Base-by-base conservation (phyloP, 495 filamentous ascomycete species). In the Xylaria cubensis region DNA sequence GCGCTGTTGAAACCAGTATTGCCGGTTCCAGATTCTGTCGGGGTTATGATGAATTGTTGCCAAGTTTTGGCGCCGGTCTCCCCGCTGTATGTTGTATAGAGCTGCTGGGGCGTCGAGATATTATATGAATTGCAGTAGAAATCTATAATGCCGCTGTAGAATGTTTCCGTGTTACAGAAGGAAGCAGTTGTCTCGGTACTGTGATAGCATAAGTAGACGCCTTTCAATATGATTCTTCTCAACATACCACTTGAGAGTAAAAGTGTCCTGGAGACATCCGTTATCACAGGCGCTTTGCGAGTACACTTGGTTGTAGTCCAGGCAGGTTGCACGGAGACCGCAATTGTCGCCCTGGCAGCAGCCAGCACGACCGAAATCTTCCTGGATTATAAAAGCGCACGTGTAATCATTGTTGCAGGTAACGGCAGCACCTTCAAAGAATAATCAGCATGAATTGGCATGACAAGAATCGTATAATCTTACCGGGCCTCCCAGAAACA, bases 161-260 rank as follows among this genome's bases (percentile, higher is more conserved):
- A 83, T 0, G 68, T 69, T 24, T 84, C 74, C 1, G 83, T 85
- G 56, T 77, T 78, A 75, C 84, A 86, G 58, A 70, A 84, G 0
- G 76, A 80, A 5, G 59, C 41, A 12, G 58, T 29, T 0, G 68
- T 46, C 61, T 73, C 61, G 15, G 81, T 80, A 55, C 83, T 84
- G 59, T 69, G 13, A 48, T 13, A 63, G 48, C 7, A 59, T 71
- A 41, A 71, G 59, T 58, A 46, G 15, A 55, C 15, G 50, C 6
- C 39, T 36, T 42, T 48, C 10, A 39, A 26, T 0, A 19, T 24
- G 9, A 32, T 36, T 36, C 0, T 53, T 51, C 24, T 21, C 46
- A 70, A 74, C 76, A 65, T 73, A 83, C 83, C 83, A 85, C 67
- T 84, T 84, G 21, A 81, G 66, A 5, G 79, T 85, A 48, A 56